Conservation (phyloP, 768 basidiomycete species). For the Lactarius vividus region DNA sequence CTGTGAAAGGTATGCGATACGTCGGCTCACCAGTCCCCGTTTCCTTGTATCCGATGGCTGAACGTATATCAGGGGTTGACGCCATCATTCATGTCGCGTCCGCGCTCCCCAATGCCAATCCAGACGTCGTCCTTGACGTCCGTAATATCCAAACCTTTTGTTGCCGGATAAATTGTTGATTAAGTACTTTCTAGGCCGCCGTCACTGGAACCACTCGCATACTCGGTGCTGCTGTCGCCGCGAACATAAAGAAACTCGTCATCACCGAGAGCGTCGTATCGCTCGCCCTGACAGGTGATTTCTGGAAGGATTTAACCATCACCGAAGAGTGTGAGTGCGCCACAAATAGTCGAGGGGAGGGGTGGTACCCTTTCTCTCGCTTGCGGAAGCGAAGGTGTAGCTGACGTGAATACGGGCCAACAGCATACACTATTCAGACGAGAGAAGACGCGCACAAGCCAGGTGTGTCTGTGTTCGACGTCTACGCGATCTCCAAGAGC, state of each 20-base stretch:
- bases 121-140: constrained; percentile 25
- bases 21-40: too few species aligned
- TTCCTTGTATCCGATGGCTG: neutral
- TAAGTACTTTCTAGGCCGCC: constrained; percentile 8
- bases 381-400: neutral
- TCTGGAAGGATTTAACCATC: constrained; percentile 6
- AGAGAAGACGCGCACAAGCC: constrained; percentile 34
- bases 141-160: neutral
- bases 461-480: constrained; percentile 29
- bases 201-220: constrained; percentile 22
- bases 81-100: constrained; percentile 25
- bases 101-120: neutral
- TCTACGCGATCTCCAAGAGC: constrained; percentile 41
- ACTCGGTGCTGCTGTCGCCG: constrained; percentile 16
- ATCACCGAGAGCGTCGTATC: constrained; percentile 20
- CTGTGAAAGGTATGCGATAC: constrained; percentile 29
- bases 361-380: neutral
- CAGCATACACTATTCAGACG: constrained; percentile 39
- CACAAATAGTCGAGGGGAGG: neutral
- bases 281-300: neutral
- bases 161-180: neutral
- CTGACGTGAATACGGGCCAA: neutral
- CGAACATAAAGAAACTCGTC: constrained; percentile 17
- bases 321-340: constrained; percentile 8
- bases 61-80: constrained; percentile 18